Evolutionary conservation across 495 filamentous ascomycete species (phyloP).

Genomic region (Neurospora sp.): DNA sequence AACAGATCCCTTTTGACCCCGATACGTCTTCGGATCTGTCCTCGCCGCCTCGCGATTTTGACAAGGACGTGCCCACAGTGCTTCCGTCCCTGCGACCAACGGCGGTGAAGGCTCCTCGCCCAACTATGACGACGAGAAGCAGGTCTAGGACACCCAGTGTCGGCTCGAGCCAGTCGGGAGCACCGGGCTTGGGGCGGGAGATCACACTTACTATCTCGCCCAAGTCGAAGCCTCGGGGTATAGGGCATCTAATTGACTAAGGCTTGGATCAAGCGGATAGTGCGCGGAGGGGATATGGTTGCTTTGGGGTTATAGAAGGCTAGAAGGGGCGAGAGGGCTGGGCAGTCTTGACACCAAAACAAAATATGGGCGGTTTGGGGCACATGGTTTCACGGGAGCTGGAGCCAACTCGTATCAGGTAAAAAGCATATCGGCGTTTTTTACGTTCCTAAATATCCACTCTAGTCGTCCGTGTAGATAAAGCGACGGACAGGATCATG

Average conservation of each 20-base stretch:
- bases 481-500: neutral
- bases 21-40: constrained; percentile 13
- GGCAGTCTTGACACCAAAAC: neutral
- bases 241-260: constrained; percentile 33
- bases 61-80: neutral
- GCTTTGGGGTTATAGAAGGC: neutral
- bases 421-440: neutral
- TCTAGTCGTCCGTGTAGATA: neutral
- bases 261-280: neutral
- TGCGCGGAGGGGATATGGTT: neutral
- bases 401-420: neutral
- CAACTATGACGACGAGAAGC: neutral
- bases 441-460: neutral
- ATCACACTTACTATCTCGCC: constrained; percentile 31
- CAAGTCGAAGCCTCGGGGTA: constrained; percentile 29
- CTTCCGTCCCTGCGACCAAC: constrained; percentile 19
- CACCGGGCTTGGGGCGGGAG: neutral
- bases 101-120: neutral
- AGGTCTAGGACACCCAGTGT: neutral
- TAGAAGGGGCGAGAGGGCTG: neutral
- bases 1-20: constrained; percentile 5
- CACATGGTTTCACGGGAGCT: neutral
- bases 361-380: neutral
- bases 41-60: constrained; percentile 10
- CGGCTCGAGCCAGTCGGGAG: constrained; percentile 2